Evolutionary conservation across 1,284 basidiomycete species (phyloP).

Genomic region (Leccinum fuscescens): DNA sequence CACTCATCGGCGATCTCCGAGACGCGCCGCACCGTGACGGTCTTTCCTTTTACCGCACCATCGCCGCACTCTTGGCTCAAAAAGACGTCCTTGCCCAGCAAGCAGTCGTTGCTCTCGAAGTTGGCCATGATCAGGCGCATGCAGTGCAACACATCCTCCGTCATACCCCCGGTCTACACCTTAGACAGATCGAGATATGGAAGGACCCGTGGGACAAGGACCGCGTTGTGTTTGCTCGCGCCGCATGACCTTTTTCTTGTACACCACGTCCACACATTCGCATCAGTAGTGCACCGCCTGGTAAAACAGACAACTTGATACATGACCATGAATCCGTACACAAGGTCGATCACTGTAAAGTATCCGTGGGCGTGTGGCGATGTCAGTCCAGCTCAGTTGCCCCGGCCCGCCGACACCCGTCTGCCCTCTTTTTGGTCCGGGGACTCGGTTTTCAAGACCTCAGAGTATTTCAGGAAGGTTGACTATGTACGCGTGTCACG

Average conservation of each 20-base stretch:
- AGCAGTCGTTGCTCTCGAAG: slow-evolving; percentile 73
- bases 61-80: slow-evolving; percentile 56
- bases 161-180: slow-evolving; percentile 39
- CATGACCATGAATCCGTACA: neutral
- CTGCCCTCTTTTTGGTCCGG: slow-evolving; percentile 7
- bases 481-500: neutral
- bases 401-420: slow-evolving; percentile 2
- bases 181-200: slow-evolving; percentile 70
- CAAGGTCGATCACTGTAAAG: slow-evolving; percentile 5
- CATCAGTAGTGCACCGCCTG: slow-evolving; percentile 12
- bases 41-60: slow-evolving; percentile 75
- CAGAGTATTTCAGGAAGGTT: slow-evolving; percentile 4
- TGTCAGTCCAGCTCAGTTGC: slow-evolving; percentile 17
- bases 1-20: slow-evolving; percentile 73
- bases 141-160: slow-evolving; percentile 61
- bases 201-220: slow-evolving; percentile 73
- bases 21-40: slow-evolving; percentile 42
- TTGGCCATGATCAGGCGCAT: slow-evolving; percentile 71
- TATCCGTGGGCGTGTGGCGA: slow-evolving; percentile 5
- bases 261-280: neutral
- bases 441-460: slow-evolving; percentile 9
- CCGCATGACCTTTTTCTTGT: slow-evolving; percentile 10
- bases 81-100: slow-evolving; percentile 45
- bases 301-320: slow-evolving; percentile 16
- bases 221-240: slow-evolving; percentile 58